Evolutionary conservation across 768 basidiomycete genomes (phyloP).

Genomic region (Russula dissimulans): DNA sequence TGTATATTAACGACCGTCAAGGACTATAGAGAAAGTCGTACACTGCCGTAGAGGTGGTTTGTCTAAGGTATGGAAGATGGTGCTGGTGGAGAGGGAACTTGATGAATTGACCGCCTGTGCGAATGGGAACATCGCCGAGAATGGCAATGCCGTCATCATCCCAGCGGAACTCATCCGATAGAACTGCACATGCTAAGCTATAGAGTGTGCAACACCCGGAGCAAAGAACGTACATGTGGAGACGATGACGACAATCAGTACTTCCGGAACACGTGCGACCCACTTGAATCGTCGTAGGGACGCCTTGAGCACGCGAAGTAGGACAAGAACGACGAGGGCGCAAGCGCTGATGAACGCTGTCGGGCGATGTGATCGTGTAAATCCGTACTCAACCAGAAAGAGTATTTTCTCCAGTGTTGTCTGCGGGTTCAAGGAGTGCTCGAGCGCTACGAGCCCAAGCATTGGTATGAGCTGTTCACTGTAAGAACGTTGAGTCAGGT

Average conservation of each 20-base stretch:
- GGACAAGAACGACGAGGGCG: constrained; percentile 56
- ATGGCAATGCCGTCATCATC: constrained; percentile 73
- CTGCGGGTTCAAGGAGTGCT: constrained; percentile 47
- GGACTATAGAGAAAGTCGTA: constrained; percentile 24
- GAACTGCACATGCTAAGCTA: constrained; percentile 34
- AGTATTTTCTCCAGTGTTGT: constrained; percentile 67
- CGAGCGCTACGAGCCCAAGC: constrained; percentile 63
- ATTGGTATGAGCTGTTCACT: constrained; percentile 86
- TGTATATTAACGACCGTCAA: not conserved
- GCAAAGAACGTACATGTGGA: constrained; percentile 57
- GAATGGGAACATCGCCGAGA: constrained; percentile 67
- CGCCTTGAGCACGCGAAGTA: constrained; percentile 48
- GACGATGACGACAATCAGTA: constrained; percentile 74
- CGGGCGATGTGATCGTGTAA: constrained; percentile 46
- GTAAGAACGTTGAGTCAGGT: not conserved
- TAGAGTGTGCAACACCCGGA: not conserved
- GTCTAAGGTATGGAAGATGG: constrained; percentile 55
- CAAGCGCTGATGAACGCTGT: constrained; percentile 72
- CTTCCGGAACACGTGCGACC: constrained; percentile 81
- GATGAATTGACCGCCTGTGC: constrained; percentile 53
- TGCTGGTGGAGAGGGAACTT: constrained; percentile 58
- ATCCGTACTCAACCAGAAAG: constrained; percentile 58
- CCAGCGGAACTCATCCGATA: constrained; percentile 66
- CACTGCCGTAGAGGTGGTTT: constrained; percentile 83
- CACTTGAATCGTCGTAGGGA: constrained; percentile 42